Evolutionary conservation across 2,329 filamentous ascomycete genomes (phyloP), one percentile per base, ranked within the genome.

Genomic region (Colletotrichum chlorophyti): DNA sequence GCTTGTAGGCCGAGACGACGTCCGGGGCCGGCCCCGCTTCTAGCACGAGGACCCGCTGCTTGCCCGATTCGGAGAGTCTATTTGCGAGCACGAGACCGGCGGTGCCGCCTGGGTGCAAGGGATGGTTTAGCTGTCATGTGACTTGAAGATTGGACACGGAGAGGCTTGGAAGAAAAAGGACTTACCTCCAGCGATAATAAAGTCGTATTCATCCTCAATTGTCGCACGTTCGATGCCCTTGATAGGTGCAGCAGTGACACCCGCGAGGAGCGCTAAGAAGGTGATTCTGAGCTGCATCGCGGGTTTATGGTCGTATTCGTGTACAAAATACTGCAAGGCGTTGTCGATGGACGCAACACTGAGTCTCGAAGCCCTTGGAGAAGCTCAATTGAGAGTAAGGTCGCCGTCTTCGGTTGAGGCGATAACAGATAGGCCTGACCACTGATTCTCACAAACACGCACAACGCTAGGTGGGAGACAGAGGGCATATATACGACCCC

Each of bases 81-180:
- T 67, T 66, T 3, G 64, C 66, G 7, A 68, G 61, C 10, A 68
- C 66, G 6, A 68, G 61, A n/a, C 66, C 66, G 17, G 65, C 65
- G 5, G 66, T 67, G 38, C 65, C 66, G 27, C 65, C 64, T 64
- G 38, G 15, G 40, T 23, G n/a, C 6, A 19, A 9, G 35, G 5
- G 12, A 12, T 2, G 15, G 21, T 15, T 15, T 17, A 19, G 35
- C 9, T n/a, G 27, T 15, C 29, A n/a, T 17, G 10, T 19, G 27
- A 9, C 11, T 21, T 12, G 1, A 6, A 8, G 14, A 9, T 11
- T 15, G 23, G 15, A 31, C 10, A 6, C 1, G 14, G 35, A 21
- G 47, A 21, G 23, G 24, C 15, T n/a, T 19, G 31, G 1, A 5
- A 6, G 23, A 27, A 5, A 3, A 7, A 21, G 4, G 4, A 4